These are phyloP conservation scores for Solanum commersonii DNA, from an alignment of 257 asterid species.

Conservation along the genomic window DNA sequence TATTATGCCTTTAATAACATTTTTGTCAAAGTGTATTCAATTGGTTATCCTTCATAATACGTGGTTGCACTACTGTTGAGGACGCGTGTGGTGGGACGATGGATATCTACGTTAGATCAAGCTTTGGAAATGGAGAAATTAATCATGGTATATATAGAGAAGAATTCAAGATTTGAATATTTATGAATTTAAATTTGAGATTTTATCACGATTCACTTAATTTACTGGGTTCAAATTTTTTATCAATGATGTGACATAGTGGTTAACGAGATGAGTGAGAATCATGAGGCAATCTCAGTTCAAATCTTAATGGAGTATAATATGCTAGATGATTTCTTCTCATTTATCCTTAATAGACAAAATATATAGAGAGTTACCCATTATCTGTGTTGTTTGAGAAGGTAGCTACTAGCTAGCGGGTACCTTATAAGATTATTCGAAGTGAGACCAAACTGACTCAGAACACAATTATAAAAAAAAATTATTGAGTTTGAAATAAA, in stretches of 20 bases:
- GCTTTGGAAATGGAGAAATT: neutral
- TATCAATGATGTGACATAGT: neutral
- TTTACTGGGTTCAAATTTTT: neutral
- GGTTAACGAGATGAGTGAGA: neutral
- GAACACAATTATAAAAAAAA: neutral
- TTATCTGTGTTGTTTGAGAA: neutral
- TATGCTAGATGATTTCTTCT: neutral
- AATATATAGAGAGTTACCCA: neutral
- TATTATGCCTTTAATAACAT: neutral
- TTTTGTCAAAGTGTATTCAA: neutral
- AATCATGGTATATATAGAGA: neutral
- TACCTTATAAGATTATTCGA: neutral
- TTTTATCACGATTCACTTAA: too few species aligned
- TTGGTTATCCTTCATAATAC: neutral
- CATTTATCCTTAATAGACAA: neutral
- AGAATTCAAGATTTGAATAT: neutral
- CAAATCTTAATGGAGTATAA: neutral
- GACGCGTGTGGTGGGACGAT: neutral
- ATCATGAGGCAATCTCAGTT: neutral
- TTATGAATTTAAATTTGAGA: neutral
- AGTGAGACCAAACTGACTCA: neutral
- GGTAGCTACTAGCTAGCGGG: neutral
- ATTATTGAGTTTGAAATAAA: too few species aligned
- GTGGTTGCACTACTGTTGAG: rapidly evolving
- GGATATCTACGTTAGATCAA: neutral